A percentile compares a stretch with the other conserved stretches of the same genome.
Conservation (phyloP, 371 early-diverging fungal species). For the Quaeritorhiza haematococci region DNA sequence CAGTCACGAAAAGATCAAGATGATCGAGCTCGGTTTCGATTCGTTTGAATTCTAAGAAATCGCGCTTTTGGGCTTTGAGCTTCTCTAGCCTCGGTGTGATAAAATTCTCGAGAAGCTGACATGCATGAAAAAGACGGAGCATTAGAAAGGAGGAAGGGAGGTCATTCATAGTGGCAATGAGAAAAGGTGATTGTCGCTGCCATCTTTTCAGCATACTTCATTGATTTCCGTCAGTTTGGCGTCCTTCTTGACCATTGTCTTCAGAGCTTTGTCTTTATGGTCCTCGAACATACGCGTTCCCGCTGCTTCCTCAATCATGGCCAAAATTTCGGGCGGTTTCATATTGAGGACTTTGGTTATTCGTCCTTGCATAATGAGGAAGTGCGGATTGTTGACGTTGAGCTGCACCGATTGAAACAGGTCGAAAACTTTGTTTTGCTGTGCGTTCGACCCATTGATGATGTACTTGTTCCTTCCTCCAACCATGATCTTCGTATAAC, state of each 20-base stretch:
- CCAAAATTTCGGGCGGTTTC: slow-evolving; percentile 93
- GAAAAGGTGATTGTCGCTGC: neutral
- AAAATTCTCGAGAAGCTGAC: slow-evolving; percentile 75
- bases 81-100: slow-evolving; percentile 92
- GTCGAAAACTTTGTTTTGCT: slow-evolving; percentile 85
- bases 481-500: slow-evolving; percentile 64
- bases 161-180: neutral
- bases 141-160: neutral
- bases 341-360: slow-evolving; percentile 99
- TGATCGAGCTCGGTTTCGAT: slow-evolving; percentile 83
- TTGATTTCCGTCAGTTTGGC: slow-evolving; percentile 89
- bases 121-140: neutral
- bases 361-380: slow-evolving; percentile 97
- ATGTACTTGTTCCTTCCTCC: slow-evolving; percentile 94
- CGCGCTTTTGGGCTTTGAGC: slow-evolving; percentile 82
- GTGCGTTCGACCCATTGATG: slow-evolving; percentile 89
- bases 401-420: slow-evolving; percentile 95
- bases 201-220: slow-evolving; percentile 34
- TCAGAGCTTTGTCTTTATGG: slow-evolving; percentile 90
- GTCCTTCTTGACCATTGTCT: slow-evolving; percentile 94
- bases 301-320: slow-evolving; percentile 98
- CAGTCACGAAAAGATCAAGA: slow-evolving; percentile 69
- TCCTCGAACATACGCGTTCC: slow-evolving; percentile 98
- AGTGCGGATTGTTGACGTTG: slow-evolving; percentile 97
- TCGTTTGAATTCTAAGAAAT: slow-evolving; percentile 88